Percentiles rank a stretch among this genome's conserved stretches.
Evolutionary conservation across 2,329 filamentous ascomycete genomes (phyloP).

Genomic region (Aspergillus chevalieri): DNA sequence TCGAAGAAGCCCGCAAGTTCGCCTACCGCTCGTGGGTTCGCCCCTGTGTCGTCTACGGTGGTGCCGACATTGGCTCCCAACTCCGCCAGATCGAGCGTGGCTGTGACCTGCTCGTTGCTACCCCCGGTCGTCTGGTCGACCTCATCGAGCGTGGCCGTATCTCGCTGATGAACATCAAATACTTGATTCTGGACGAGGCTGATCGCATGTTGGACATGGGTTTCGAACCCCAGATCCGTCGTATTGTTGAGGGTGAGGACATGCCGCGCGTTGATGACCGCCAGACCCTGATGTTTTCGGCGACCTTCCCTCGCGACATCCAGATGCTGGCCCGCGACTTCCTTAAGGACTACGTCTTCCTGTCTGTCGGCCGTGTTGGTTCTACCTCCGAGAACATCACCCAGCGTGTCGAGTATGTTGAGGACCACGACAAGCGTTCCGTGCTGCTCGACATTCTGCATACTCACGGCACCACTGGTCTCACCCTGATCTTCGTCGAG

Average conservation of each 20-base stretch:
- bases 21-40: slow-evolving; percentile 98
- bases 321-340: slow-evolving; percentile 99
- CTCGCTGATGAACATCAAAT: slow-evolving; percentile 97
- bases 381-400: slow-evolving; percentile 99
- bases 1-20: slow-evolving; percentile 95
- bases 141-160: slow-evolving; percentile 98
- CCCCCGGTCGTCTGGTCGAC: slow-evolving; percentile 93
- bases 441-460: slow-evolving; percentile 96
- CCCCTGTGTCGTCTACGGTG: slow-evolving; percentile 96
- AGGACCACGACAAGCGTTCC: slow-evolving; percentile 95
- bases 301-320: slow-evolving; percentile 97
- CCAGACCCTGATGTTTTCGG: slow-evolving; percentile 99
- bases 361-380: slow-evolving; percentile 96
- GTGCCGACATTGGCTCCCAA: slow-evolving; percentile 97
- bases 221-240: slow-evolving; percentile 99
- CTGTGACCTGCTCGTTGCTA: slow-evolving; percentile 94
- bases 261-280: slow-evolving; percentile 80
- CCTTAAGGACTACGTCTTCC: slow-evolving; percentile 98
- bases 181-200: slow-evolving; percentile 96
- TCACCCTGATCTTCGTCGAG: slow-evolving; percentile 97
- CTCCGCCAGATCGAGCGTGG: slow-evolving; percentile 97
- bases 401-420: slow-evolving; percentile 96
- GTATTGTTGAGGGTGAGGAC: slow-evolving; percentile 96
- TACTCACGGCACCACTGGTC: slow-evolving; percentile 72
- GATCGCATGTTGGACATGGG: slow-evolving; percentile 99